Base-by-base conservation (phyloP, 305 asterid species). In the Vinca major region DNA sequence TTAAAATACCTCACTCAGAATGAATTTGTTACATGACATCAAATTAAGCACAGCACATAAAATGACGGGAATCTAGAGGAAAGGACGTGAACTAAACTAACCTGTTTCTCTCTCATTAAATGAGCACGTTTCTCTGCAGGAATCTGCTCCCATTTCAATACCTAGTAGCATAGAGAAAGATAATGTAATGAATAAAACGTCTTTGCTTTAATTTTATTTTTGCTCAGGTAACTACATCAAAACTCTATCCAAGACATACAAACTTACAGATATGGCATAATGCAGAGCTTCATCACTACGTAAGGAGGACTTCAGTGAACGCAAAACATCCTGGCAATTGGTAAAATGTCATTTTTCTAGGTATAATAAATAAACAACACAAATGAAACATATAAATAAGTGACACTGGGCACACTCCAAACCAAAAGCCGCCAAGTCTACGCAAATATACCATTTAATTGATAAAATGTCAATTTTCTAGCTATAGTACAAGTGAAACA, bases 41-140 rank as follows among this genome's bases (percentile, higher is more conserved):
- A 57, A 2, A n/a, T 37, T 4, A 49, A 13, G 53, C 53, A 48
- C 54, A 50, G 20, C 17, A 50, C 51, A 47, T 47, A 47, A 37
- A 14, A 58, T 19, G 12, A 8, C 7, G 33, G 1, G 1, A 33
- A 12, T 58, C 37, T 19, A 9, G 11, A 45, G 67, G 52, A 40
- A 67, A 37, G 21, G 40, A 26, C 37, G 40, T 26, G 62, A 56
- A 26, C 16, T 43, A 49, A 56, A 56, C 40, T 61, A 66, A 89
- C 99, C 90, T 93, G 97, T 76, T 93, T 93, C 71, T 90, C 97
- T 84, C 92, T 89, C 88, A 76, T 84, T 76, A 93, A 52, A 82
- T 88, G 83, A 80, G 90, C 96, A 75, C 99, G 99, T 82, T 77
- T 83, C 76, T 90, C 99, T 14, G 92, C 83, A 65, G 99, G 96